Conservation (phyloP, 768 basidiomycete genomes). For the Termitomyces eurrhizus region DNA sequence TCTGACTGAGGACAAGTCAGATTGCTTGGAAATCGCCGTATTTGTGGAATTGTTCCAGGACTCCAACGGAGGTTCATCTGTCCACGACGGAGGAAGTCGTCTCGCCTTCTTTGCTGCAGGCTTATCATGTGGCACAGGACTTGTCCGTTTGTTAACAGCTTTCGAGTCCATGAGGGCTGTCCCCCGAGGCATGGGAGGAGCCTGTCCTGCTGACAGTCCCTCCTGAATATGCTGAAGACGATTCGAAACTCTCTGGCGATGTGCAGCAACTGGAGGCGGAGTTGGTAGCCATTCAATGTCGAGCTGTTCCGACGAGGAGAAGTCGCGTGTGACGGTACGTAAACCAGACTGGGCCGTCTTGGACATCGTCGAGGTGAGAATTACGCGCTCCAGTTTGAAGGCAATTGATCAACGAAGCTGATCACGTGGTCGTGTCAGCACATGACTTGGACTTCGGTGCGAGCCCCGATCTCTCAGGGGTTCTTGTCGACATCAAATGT, state of each 20-base stretch:
- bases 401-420: not conserved
- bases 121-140: conserved; percentile 21
- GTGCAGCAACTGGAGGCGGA: conserved; percentile 18
- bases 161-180: conserved; percentile 26
- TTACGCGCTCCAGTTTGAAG: not conserved
- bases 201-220: conserved; percentile 36
- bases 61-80: conserved; percentile 30
- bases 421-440: conserved; percentile 9
- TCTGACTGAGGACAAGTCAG: conserved; percentile 8
- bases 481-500: too few species aligned
- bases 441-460: not conserved
- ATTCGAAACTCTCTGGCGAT: conserved; percentile 20
- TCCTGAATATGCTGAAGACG: conserved; percentile 60
- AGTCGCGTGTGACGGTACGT: conserved; percentile 58
- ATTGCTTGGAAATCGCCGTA: conserved; percentile 14
- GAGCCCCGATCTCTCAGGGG: too few species aligned
- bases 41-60: conserved; percentile 24
- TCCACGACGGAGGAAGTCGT: conserved; percentile 51
- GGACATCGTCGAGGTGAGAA: conserved; percentile 17
- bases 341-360: conserved; percentile 56
- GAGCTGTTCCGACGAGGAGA: conserved; percentile 35
- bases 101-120: conserved; percentile 49
- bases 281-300: conserved; percentile 44
- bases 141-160: conserved; percentile 35
- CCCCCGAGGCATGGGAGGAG: conserved; percentile 17